Evolutionary conservation across 2,329 filamentous ascomycete genomes (phyloP).

Genomic region (Penicillium sp.): DNA sequence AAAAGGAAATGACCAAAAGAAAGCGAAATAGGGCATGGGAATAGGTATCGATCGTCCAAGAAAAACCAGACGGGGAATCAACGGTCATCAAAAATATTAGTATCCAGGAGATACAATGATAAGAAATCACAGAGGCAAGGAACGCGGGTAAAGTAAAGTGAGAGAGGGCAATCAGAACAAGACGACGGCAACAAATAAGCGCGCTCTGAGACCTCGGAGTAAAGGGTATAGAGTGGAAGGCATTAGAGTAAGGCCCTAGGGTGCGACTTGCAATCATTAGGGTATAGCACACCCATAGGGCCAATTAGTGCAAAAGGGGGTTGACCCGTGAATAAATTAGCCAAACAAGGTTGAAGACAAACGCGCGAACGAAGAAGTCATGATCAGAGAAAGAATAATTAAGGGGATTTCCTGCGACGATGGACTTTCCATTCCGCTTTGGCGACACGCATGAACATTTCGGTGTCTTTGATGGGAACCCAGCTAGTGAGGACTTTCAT

Average conservation of each 20-base stretch:
- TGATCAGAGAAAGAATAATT: background rate
- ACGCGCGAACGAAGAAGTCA: background rate
- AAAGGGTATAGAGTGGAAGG: constrained; percentile 22
- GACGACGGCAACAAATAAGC: background rate
- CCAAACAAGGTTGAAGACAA: background rate
- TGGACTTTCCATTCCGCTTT: constrained; percentile 80
- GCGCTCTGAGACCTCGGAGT: background rate
- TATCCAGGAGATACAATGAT: background rate
- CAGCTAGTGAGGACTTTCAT: constrained; percentile 97
- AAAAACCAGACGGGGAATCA: constrained; percentile 1
- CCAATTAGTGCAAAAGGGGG: constrained; percentile 10
- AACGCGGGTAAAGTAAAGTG: background rate
- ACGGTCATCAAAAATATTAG: constrained; percentile 9
- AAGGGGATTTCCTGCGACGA: constrained; percentile 47
- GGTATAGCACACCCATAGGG: constrained; percentile 22
- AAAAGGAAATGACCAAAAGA: constrained; percentile 7
- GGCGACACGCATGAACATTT: constrained; percentile 86
- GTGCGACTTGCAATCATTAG: constrained; percentile 22
- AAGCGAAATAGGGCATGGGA: background rate
- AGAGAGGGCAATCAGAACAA: background rate
- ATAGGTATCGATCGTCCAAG: constrained; percentile 8
- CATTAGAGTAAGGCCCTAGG: constrained; percentile 17
- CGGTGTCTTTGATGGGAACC: constrained; percentile 91
- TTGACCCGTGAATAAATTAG: constrained; percentile 2
- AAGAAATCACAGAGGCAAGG: constrained; percentile 1